Evolutionary conservation across 2,329 filamentous ascomycete genomes (phyloP).

Genomic region (Fusarium dimerum): DNA sequence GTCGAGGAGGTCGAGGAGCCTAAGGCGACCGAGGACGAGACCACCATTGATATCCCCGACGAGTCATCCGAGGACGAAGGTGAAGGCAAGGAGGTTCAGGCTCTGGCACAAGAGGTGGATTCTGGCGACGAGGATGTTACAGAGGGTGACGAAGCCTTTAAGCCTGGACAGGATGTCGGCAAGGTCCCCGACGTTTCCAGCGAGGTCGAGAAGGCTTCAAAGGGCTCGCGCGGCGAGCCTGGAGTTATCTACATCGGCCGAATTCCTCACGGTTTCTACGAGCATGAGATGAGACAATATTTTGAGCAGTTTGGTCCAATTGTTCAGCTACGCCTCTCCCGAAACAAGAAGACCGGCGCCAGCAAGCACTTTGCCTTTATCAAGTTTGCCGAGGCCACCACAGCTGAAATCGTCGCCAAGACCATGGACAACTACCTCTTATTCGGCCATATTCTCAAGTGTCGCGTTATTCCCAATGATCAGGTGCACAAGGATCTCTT

Average conservation of each 20-base stretch:
- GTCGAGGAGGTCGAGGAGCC: slow-evolving; percentile 25
- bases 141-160: slow-evolving; percentile 40
- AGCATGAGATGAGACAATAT: slow-evolving; percentile 91
- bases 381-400: slow-evolving; percentile 77
- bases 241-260: slow-evolving; percentile 90
- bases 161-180: slow-evolving; percentile 52
- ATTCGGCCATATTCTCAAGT: slow-evolving; percentile 91
- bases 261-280: slow-evolving; percentile 93
- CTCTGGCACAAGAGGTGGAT: slow-evolving; percentile 47
- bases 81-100: slow-evolving; percentile 42
- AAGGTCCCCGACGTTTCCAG: slow-evolving; percentile 52
- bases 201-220: slow-evolving; percentile 45
- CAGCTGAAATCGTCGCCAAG: slow-evolving; percentile 86
- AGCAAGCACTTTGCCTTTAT: slow-evolving; percentile 96
- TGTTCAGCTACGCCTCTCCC: slow-evolving; percentile 74
- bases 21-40: slow-evolving; percentile 28
- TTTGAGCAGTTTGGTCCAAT: slow-evolving; percentile 92
- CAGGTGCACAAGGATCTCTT: slow-evolving; percentile 81
- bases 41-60: slow-evolving; percentile 34
- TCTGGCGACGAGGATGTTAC: slow-evolving; percentile 46
- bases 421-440: slow-evolving; percentile 98
- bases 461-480: slow-evolving; percentile 73
- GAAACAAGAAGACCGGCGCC: slow-evolving; percentile 87
- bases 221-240: slow-evolving; percentile 52
- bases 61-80: slow-evolving; percentile 39